A percentile compares a stretch with the other conserved stretches of the same genome.
These are phyloP conservation scores for Scutellaria galericulata DNA, from an alignment of 257 asterid genomes.

Conservation along the genomic window DNA sequence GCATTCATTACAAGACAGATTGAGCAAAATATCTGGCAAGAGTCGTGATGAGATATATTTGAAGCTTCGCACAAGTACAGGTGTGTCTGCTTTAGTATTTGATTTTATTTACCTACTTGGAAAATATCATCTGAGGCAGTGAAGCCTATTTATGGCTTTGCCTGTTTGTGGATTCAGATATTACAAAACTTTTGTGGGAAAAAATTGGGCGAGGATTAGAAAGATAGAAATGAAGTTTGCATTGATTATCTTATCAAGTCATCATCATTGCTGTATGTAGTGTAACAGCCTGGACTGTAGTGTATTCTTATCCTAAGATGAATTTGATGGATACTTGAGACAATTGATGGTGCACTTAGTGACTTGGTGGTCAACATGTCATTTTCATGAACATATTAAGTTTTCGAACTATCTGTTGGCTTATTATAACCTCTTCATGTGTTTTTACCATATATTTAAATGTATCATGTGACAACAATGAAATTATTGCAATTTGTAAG, in stretches of 20 bases:
- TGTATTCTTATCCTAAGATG: background rate
- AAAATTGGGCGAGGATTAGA: conserved; percentile 1
- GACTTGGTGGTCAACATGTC: conserved; percentile 16
- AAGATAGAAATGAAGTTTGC: conserved; percentile 7
- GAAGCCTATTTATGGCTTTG: conserved; percentile 19
- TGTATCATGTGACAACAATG: conserved; percentile 9
- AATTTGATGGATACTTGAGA: conserved; percentile 1
- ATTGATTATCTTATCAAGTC: conserved; percentile 2
- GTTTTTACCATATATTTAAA: background rate
- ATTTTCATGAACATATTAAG: conserved; percentile 13
- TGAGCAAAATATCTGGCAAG: conserved; percentile 87
- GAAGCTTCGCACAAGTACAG: conserved; percentile 96
- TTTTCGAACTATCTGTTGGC: conserved; percentile 9
- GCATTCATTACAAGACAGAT: conserved; percentile 88
- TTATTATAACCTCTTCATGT: conserved; percentile 4
- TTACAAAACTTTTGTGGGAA: background rate
- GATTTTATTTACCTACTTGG: conserved; percentile 8
- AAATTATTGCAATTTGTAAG: conserved; percentile 18
- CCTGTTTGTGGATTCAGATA: background rate
- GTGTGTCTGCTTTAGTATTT: conserved; percentile 48
- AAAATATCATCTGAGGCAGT: background rate
- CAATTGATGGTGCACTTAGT: conserved; percentile 9
- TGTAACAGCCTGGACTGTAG: background rate
- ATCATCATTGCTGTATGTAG: conserved; percentile 26
- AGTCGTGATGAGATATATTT: conserved; percentile 88